phyloP scores from a whole-genome alignment of 805 yeast genomes.

The Hanseniaspora mollemarum region DNA sequence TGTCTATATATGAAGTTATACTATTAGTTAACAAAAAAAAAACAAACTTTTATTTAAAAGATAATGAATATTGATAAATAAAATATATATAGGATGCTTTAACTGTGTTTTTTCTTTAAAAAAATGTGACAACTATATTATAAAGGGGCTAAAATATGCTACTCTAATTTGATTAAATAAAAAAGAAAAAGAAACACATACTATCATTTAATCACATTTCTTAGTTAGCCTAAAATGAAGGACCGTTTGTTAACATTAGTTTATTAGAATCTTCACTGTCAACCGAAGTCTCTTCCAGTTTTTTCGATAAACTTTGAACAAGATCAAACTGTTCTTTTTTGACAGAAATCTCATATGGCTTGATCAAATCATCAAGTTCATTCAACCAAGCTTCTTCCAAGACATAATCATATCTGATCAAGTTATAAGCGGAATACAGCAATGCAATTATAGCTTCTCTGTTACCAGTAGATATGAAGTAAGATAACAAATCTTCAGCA shows the following conservation, averaged over 20 bases:
- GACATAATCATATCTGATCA: constrained; percentile 70
- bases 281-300: constrained; percentile 57
- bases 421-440: constrained; percentile 72
- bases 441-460: constrained; percentile 89
- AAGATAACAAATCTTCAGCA: constrained; percentile 76
- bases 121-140: no score
- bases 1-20: background rate
- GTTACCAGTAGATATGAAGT: constrained; percentile 94
- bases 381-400: constrained; percentile 87
- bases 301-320: constrained; percentile 53
- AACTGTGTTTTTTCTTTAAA: no score
- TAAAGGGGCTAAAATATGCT: no score
- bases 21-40: background rate
- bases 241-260: constrained; percentile 72
- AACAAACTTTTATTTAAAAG: no score
- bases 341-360: constrained; percentile 82
- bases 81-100: no score
- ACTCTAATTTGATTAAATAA: no score
- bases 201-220: no score
- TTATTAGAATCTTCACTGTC: constrained; percentile 53
- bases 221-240: constrained; percentile 25
- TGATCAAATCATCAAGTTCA: constrained; percentile 67
- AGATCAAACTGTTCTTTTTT: constrained; percentile 66
- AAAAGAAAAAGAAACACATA: background rate
- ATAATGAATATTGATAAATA: no score